Conservation (phyloP, 2,329 filamentous ascomycete species). For the Thielaviopsis musarum region DNA sequence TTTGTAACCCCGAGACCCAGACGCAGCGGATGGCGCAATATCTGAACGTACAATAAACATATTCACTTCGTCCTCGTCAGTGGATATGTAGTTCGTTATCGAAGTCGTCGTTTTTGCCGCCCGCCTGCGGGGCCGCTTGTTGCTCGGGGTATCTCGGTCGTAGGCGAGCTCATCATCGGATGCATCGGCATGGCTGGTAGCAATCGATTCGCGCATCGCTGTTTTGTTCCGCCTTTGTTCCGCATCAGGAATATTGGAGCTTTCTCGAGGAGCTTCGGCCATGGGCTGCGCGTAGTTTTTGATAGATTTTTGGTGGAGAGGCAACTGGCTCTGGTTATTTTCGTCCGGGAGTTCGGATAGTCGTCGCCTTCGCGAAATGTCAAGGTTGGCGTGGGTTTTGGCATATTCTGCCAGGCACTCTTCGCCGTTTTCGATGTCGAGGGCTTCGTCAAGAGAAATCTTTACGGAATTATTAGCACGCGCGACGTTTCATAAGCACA, state of each 20-base stretch:
- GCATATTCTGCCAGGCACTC: conserved; percentile 16
- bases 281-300: background rate
- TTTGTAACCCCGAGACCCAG: background rate
- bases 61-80: conserved; percentile 20
- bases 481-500: background rate
- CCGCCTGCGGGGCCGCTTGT: background rate
- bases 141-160: background rate
- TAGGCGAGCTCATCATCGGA: background rate
- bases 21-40: conserved; percentile 13
- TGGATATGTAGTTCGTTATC: conserved; percentile 3
- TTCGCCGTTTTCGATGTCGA: conserved; percentile 20
- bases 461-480: conserved; percentile 10
- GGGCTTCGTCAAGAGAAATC: conserved; percentile 19
- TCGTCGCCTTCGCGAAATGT: background rate
- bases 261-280: background rate
- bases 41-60: conserved; percentile 24
- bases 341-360: background rate
- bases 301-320: background rate
- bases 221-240: background rate
- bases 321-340: background rate
- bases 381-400: background rate
- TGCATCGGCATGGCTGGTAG: background rate
- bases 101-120: background rate
- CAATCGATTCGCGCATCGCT: background rate
- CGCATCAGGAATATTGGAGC: background rate